Percentiles rank a stretch among this genome's conserved stretches.
These are phyloP conservation scores for Aciculoconidium aculeatum DNA, from an alignment of 805 yeast species.

Conservation along the genomic window DNA sequence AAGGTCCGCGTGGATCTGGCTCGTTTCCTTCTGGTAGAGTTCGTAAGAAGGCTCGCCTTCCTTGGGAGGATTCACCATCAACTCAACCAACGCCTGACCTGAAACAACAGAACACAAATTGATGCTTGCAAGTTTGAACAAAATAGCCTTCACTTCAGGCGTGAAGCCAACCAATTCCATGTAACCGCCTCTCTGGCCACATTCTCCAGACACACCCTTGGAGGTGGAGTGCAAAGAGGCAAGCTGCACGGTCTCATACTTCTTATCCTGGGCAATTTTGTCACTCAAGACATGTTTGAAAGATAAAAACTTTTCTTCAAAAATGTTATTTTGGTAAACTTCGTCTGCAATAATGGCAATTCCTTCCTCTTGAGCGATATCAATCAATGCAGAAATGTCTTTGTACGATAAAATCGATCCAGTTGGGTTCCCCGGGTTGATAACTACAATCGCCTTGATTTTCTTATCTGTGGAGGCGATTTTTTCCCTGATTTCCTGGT, in stretches of 20 bases:
- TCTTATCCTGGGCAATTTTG: conserved; percentile 48
- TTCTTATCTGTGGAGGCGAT: conserved; percentile 44
- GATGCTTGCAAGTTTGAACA: conserved; percentile 84
- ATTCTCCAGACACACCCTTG: conserved; percentile 95
- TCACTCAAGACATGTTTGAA: conserved; percentile 73
- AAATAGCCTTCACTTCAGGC: conserved; percentile 59
- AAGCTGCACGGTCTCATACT: conserved; percentile 69
- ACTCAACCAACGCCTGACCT: conserved; percentile 89
- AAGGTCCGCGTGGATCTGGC: conserved; percentile 56
- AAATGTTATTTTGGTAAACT: conserved; percentile 93
- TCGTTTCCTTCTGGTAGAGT: conserved; percentile 57
- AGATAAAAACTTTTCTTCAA: conserved; percentile 74
- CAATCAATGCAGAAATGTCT: conserved; percentile 65
- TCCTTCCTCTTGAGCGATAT: conserved; percentile 79
- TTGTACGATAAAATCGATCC: conserved; percentile 71
- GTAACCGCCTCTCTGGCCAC: conserved; percentile 99
- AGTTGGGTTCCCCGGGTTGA: conserved; percentile 98
- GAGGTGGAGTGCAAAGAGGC: conserved; percentile 97
- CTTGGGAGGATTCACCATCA: conserved; percentile 90
- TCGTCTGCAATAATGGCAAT: conserved; percentile 92
- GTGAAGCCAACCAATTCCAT: conserved; percentile 87
- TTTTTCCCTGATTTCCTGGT: conserved; percentile 53
- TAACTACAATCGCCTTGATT: conserved; percentile 80
- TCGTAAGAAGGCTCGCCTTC: conserved; percentile 72
- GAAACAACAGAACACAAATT: conserved; percentile 91